phyloP scores from a whole-genome alignment of 179 eudicot genomes.

The Beta corolliflora region DNA sequence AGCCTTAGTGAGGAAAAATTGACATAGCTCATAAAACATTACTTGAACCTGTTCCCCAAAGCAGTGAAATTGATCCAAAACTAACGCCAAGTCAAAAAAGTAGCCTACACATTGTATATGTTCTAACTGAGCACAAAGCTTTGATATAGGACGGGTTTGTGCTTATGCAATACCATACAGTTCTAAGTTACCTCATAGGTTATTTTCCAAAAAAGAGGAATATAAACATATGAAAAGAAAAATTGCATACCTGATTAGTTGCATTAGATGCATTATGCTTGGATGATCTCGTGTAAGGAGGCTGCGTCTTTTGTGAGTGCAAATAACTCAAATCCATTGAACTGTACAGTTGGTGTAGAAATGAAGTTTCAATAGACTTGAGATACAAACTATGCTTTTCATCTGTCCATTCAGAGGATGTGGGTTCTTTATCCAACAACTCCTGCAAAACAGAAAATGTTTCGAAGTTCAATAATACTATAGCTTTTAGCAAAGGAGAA shows the following conservation, averaged over 20 bases:
- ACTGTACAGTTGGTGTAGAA: constrained; percentile 70
- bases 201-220: too few relatives aligned
- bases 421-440: constrained; percentile 35
- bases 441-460: constrained; percentile 33
- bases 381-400: constrained; percentile 86
- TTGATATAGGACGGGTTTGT: not conserved
- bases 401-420: constrained; percentile 71
- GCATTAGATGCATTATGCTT: constrained; percentile 25
- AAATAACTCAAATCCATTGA: constrained; percentile 49
- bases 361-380: constrained; percentile 88
- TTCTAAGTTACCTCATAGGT: too few relatives aligned
- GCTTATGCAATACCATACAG: not conserved
- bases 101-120: too few relatives aligned
- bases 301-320: constrained; percentile 29
- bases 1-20: too few relatives aligned
- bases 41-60: too few relatives aligned
- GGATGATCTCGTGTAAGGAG: constrained; percentile 36
- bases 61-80: too few relatives aligned
- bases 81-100: too few relatives aligned
- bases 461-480: not conserved
- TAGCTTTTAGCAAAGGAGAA: not conserved
- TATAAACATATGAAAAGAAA: not conserved
- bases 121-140: not conserved
- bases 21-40: too few relatives aligned
- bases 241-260: constrained; percentile 50